Base-by-base conservation (phyloP, 2,329 filamentous ascomycete species). In the Pestalotiopsis sp. region DNA sequence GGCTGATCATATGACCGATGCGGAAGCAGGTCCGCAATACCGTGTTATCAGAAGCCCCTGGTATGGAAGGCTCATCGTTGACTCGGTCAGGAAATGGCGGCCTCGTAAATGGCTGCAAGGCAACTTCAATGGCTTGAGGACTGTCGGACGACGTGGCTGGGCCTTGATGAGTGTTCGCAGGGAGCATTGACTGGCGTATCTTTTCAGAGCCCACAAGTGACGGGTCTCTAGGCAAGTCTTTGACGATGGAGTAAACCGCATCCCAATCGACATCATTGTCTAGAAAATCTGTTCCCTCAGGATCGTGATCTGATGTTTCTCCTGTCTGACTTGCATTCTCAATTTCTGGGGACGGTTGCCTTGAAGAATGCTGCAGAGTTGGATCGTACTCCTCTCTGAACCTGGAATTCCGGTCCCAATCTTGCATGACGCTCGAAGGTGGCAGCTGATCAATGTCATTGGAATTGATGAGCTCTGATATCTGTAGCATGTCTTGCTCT, bases 1-100 rank as follows among this genome's bases (percentile, higher is more conserved):
- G 82, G 17, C 81, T 81, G 61, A 89, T 80, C 68, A 91, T 85
- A 73, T 92, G 89, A 3, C 86, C 87, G 27, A 91, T 82, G 31
- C 89, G 85, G 72, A 93, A 92, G 74, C 90, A 92, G 0, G 86
- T 89, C 12, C 87, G 84, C 13, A 91, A 79, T 6, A 85, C 69
- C 0, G 75, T 79, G 11, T 79, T 75, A 1, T 84, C 80, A 0
- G 85, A 85, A 2, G 89, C 73, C 9, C 88, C 88, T 14, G 84
- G 79, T 4, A 91, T 80, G 2, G 83, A 83, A 25, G 87, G 88
- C 41, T 86, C 82, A 73, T 89, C 85, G 2, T 79, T 79, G 20
- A 87, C 78, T 20, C 80, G 78, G 4, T 70, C 58, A 7, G 87
- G 88, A 70, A 90, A 90, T 0, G 82, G 75, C 0, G 83, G 79